Base-by-base conservation (phyloP, 2,329 filamentous ascomycete genomes). In the Aspergillus carbonarius region DNA sequence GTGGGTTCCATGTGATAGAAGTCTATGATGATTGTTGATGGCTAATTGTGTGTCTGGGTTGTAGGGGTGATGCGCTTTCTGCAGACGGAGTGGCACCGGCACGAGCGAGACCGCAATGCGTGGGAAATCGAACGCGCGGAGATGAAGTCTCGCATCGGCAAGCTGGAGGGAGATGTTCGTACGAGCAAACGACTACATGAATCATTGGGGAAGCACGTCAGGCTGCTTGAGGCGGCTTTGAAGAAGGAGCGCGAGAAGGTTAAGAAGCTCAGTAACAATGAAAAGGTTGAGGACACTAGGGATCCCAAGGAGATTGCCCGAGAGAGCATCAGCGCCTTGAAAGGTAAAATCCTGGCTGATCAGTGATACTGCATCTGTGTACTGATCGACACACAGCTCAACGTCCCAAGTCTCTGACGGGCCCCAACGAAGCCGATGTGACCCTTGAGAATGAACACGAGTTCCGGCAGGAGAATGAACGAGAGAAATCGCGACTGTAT, bases 41-140 rank as follows among this genome's bases (percentile, higher is more conserved):
- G 56, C 70, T 74, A 63, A 74, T 61, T 47, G 52, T 5, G 47
- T 47, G 13, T 40, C 15, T 57, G 59, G 25, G 58, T 52, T 37
- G 27, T 67, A 95, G 91, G 95, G 72, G 95, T 99, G 37, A 99
- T 99, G 95, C 93, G 95, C 77, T 99, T 99, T 76, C 86, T 99
- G 39, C 95, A 99, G 79, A 95, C 95, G 49, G 93, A 99, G 85
- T 99, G 95, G 95, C 95, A 99, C 78, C 89, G 92, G 67, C 93
- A 99, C 76, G 95, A 99, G 79, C 90, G 95, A 78, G 95, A 97
- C 73, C 88, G 95, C 69, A 99, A 99, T 78, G 89, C 92, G 37
- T 99, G 95, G 95, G 95, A 99, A 77, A 99, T 99, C 74, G 95
- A 99, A 78, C 89, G 92, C 72, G 95, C 96, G 70, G 95, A 99